A percentile compares a stretch with the other conserved stretches of the same genome.
phyloP scores from a whole-genome alignment of 352 stramenopile species.

The Globisporangium canariense region DNA sequence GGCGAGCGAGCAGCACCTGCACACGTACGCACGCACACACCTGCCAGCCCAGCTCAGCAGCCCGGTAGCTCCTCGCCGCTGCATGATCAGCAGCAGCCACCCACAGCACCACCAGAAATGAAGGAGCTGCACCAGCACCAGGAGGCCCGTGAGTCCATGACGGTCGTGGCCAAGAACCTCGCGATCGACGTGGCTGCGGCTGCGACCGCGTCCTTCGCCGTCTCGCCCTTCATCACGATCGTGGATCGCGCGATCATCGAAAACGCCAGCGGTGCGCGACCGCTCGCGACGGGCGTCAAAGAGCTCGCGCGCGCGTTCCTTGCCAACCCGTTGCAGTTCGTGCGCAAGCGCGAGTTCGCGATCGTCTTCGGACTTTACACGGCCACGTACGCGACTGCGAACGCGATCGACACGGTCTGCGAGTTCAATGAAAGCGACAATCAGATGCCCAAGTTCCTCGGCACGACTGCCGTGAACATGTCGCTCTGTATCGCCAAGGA shows the following conservation, averaged over 20 bases:
- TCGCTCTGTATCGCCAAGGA: constrained; percentile 90
- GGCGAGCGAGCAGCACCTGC: background rate
- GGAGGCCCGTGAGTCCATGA: constrained; percentile 8
- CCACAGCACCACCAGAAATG: constrained; percentile 6
- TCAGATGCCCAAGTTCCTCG: constrained; percentile 87
- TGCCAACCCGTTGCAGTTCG: constrained; percentile 71
- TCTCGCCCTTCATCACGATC: constrained; percentile 87
- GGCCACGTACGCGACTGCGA: constrained; percentile 87
- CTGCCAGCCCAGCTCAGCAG: background rate
- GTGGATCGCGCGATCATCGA: constrained; percentile 89
- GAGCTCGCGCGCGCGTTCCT: constrained; percentile 59
- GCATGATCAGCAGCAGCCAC: background rate
- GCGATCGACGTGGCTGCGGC: constrained; percentile 58
- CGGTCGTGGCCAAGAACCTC: constrained; percentile 43
- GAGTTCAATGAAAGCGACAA: constrained; percentile 69
- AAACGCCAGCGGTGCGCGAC: constrained; percentile 76
- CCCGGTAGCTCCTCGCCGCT: background rate
- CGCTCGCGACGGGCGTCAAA: constrained; percentile 59
- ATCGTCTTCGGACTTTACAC: constrained; percentile 90
- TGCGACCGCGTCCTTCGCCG: constrained; percentile 58
- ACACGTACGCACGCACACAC: background rate
- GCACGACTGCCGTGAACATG: constrained; percentile 90
- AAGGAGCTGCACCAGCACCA: constrained; percentile 17
- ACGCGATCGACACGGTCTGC: constrained; percentile 82
- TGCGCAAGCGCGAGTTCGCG: constrained; percentile 84